A percentile compares a stretch with the other conserved stretches of the same genome.
phyloP scores from a whole-genome alignment of 306 rosid species.

The Vigna reflexopilosa region DNA sequence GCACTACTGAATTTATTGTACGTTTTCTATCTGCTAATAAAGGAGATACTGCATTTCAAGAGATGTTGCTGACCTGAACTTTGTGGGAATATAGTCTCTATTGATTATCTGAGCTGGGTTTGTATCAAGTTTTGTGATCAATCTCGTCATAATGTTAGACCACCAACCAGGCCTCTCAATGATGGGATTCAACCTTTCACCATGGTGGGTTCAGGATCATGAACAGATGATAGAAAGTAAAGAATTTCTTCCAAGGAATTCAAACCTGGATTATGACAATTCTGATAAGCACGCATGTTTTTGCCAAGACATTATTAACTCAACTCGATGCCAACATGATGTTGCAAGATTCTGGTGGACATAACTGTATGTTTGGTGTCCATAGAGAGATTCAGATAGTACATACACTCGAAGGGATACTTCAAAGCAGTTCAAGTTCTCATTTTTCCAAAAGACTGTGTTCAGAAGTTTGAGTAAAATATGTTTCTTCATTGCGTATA shows the following conservation, averaged over 20 bases:
- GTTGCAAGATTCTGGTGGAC: too few species aligned
- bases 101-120: conserved; percentile 5
- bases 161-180: not conserved
- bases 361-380: too few species aligned
- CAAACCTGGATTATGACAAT: not conserved
- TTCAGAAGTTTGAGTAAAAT: too few species aligned
- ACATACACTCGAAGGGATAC: too few species aligned
- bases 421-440: too few species aligned
- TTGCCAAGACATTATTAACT: too few species aligned
- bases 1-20: conserved; percentile 40
- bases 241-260: not conserved
- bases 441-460: too few species aligned
- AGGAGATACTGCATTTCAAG: conserved; percentile 39
- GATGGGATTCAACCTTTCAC: not conserved
- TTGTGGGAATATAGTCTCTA: conserved; percentile 2
- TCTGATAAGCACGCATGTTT: not conserved
- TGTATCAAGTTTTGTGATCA: conserved; percentile 1
- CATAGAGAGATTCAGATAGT: too few species aligned
- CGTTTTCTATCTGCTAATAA: not conserved
- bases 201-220: not conserved
- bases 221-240: too few species aligned
- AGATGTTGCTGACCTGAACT: conserved; percentile 33
- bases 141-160: not conserved
- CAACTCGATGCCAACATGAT: too few species aligned
- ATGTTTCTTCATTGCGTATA: too few species aligned